These are phyloP conservation scores for Athelia psychrophila DNA, from an alignment of 1,284 basidiomycete species.

Conservation along the genomic window DNA sequence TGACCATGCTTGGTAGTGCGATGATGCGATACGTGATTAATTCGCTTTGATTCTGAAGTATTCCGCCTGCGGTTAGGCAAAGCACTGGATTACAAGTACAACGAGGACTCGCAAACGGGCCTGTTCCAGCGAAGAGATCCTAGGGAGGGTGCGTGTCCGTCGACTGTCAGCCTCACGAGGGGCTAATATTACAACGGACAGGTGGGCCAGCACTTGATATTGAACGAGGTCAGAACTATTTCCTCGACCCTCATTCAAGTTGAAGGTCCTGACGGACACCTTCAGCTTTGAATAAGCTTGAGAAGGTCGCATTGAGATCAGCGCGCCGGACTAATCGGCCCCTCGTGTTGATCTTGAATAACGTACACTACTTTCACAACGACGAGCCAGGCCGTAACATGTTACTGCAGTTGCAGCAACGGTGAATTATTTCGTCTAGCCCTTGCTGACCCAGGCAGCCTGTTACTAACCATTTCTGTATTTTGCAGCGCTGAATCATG, in stretches of 20 bases:
- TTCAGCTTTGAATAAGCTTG: constrained; percentile 76
- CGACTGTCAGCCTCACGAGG: constrained; percentile 3
- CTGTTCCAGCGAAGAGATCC: constrained; percentile 83
- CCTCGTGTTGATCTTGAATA: constrained; percentile 76
- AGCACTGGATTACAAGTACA: constrained; percentile 74
- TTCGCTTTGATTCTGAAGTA: constrained; percentile 50
- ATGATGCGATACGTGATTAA: no score
- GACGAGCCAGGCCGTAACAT: constrained; percentile 76
- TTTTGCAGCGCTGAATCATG: constrained; percentile 65
- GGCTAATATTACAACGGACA: constrained; percentile 15
- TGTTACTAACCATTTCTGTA: not conserved
- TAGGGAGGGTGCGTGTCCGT: constrained; percentile 52
- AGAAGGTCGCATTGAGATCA: constrained; percentile 78
- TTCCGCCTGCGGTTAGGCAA: constrained; percentile 83
- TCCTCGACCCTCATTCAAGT: not conserved
- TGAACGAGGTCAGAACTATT: constrained; percentile 64
- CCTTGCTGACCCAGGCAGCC: not conserved
- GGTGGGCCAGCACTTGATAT: constrained; percentile 81
- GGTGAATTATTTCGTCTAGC: constrained; percentile 17
- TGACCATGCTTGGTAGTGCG: no score
- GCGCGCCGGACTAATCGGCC: constrained; percentile 58
- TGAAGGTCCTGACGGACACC: constrained; percentile 1
- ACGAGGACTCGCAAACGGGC: constrained; percentile 77
- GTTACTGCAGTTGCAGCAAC: constrained; percentile 80
- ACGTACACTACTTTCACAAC: constrained; percentile 78